These are phyloP conservation scores for Neurospora hispaniola DNA, from an alignment of 495 filamentous ascomycete species.

Conservation along the genomic window DNA sequence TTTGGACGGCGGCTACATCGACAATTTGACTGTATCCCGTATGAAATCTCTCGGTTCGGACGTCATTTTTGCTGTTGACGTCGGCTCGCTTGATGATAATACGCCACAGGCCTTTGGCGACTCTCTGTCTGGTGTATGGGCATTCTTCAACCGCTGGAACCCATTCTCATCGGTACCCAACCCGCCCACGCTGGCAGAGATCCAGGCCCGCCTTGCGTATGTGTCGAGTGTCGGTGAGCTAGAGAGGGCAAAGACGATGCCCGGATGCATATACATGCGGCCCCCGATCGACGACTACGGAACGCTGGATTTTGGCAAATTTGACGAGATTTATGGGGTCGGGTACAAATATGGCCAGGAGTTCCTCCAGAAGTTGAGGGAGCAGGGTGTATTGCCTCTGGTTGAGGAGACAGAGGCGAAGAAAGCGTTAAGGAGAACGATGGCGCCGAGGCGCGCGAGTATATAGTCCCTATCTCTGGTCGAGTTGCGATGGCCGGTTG, in stretches of 20 bases:
- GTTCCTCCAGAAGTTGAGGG: conserved; percentile 61
- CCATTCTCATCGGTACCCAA: conserved; percentile 80
- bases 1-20: conserved; percentile 90
- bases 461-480: conserved; percentile 38
- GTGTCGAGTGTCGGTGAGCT: conserved; percentile 88
- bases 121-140: conserved; percentile 91
- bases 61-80: conserved; percentile 91
- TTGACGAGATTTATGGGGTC: conserved; percentile 89
- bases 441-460: conserved; percentile 88
- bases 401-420: conserved; percentile 72
- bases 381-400: conserved; percentile 61
- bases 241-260: conserved; percentile 78
- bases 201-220: conserved; percentile 89
- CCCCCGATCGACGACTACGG: conserved; percentile 90
- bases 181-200: conserved; percentile 89
- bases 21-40: conserved; percentile 92
- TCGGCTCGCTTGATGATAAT: conserved; percentile 82
- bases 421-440: conserved; percentile 78
- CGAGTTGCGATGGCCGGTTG: not conserved
- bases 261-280: conserved; percentile 88
- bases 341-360: conserved; percentile 79
- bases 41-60: conserved; percentile 93
- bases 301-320: conserved; percentile 91
- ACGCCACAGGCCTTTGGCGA: conserved; percentile 87
- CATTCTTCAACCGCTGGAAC: conserved; percentile 90